Evolutionary conservation across 2,329 filamentous ascomycete species (phyloP), one percentile per base, ranked within the genome.

Genomic region (Penicillium hesseltinei): DNA sequence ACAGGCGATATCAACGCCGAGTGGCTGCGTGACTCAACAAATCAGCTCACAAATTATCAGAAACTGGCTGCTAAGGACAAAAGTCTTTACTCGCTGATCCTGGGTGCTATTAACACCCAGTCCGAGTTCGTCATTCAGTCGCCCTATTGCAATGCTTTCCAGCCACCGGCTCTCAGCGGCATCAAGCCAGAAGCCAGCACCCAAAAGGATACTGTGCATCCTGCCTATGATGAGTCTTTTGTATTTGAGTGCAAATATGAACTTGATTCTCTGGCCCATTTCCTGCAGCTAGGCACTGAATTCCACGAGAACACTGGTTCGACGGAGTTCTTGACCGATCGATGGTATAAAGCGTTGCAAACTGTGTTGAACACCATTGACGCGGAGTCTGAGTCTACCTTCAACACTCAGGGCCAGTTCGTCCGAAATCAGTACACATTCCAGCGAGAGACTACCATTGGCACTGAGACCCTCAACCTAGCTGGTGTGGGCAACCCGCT

Each of bases 181-280:
- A 81, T 97, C 0, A 77, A 81, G 4, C 80, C 88, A 6, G 88
- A 87, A 17, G 82, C 84, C 66, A 96, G 93, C 68, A 90, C 90
- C 3, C 90, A 96, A 71, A 84, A 88, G 21, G 94, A 99, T 69
- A 76, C 72, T 9, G 94, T 99, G 0, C 91, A 96, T 67, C 94
- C 94, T 0, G 81, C 82, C 0, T 97, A 96, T 71, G 92, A 97
- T 69, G 88, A 88, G 0, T 84, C 82, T 0, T 84, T 87, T 48
- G 94, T 99, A 4, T 99, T 97, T 64, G 94, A 99, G 76, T 99
- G 94, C 84, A 99, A 99, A 77, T 99, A 97, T 75, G 94, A 99
- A 78, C 86, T 99, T 23, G 94, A 99, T 76, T 97, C 92, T 9
- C 81, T 99, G 0, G 94, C 92, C 0, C 88, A 95, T 70, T 99